A percentile compares a stretch with the other conserved stretches of the same genome.
Conservation (phyloP, 257 asterid genomes). For the Primulina tabacum region DNA sequence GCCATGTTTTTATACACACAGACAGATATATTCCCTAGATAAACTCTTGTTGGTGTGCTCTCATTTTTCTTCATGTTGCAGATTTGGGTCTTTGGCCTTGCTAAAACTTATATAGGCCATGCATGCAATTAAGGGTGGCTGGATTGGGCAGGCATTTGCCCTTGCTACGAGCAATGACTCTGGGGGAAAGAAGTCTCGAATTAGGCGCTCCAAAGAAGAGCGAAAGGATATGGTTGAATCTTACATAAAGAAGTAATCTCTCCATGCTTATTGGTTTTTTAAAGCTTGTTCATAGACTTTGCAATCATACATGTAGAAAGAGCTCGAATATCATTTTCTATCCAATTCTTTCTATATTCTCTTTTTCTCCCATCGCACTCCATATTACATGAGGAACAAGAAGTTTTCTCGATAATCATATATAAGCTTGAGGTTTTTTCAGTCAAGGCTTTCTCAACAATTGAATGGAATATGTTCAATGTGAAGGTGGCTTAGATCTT, state of each 20-base stretch:
- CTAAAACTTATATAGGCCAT: conserved; percentile 30
- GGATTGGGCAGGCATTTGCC: conserved; percentile 76
- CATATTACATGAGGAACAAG: not conserved
- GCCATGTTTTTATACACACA: not conserved
- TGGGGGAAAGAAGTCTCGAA: conserved; percentile 68
- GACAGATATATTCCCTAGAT: not conserved
- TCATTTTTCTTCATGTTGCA: conserved; percentile 18
- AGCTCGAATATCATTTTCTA: not conserved
- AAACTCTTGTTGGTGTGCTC: conserved; percentile 1
- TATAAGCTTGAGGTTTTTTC: not conserved
- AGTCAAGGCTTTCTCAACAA: not conserved
- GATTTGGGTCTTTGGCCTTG: conserved; percentile 24
- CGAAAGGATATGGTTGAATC: conserved; percentile 79
- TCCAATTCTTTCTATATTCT: not conserved
- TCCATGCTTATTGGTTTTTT: not conserved
- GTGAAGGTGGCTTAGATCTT: no score
- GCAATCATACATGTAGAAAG: not conserved
- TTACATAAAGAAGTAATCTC: conserved; percentile 66
- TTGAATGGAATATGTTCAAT: not conserved
- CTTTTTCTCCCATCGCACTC: not conserved
- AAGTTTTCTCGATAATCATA: no score
- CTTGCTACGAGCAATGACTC: conserved; percentile 60
- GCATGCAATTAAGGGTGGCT: conserved; percentile 64
- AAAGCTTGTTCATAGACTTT: not conserved
- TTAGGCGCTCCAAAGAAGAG: conserved; percentile 90